These are phyloP conservation scores for Neurospora sp. DNA, from an alignment of 2,329 filamentous ascomycete genomes.

Conservation along the genomic window DNA sequence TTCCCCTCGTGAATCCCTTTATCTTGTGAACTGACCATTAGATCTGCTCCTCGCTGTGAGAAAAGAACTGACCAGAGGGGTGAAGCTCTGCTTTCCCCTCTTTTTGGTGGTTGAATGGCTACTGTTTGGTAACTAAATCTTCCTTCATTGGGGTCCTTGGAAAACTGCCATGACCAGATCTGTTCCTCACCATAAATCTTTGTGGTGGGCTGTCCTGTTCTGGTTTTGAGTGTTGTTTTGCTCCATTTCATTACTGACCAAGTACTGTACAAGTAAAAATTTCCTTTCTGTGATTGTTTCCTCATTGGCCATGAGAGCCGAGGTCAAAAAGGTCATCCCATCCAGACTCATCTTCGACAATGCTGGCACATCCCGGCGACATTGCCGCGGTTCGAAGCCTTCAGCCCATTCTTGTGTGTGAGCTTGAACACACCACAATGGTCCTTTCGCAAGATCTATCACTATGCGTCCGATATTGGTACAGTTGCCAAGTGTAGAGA, in stretches of 20 bases:
- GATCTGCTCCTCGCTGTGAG: no score
- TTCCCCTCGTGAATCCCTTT: no score
- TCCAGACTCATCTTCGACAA: background rate
- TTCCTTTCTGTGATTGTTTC: background rate
- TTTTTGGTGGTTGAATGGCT: no score
- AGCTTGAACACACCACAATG: background rate
- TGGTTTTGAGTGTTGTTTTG: no score
- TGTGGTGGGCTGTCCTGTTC: no score
- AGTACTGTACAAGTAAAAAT: background rate
- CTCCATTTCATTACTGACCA: background rate
- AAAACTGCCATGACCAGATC: no score
- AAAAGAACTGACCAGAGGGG: no score
- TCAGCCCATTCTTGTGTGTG: background rate
- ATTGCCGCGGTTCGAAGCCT: background rate
- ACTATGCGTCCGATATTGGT: background rate
- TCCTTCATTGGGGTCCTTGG: no score
- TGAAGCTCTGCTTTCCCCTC: no score
- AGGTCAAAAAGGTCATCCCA: background rate
- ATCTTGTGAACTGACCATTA: no score
- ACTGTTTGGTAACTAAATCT: no score
- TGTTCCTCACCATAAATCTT: no score
- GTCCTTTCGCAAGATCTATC: background rate
- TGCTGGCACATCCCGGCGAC: background rate
- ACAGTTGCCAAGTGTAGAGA: background rate
- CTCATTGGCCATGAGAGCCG: background rate